Evolutionary conservation across 805 yeast species (phyloP).

Genomic region (Phaffomyces thermotolerans): DNA sequence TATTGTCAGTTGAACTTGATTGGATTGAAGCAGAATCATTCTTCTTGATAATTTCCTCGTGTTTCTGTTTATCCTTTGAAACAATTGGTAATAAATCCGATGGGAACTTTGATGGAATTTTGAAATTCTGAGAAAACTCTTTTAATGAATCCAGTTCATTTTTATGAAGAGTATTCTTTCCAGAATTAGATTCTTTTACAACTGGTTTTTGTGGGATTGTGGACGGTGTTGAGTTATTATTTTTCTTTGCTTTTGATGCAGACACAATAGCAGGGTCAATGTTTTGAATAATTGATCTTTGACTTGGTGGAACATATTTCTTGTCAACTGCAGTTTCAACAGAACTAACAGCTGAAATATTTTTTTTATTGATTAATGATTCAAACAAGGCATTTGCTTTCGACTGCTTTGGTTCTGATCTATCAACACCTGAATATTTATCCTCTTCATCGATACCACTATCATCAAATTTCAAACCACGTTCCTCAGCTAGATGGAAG

Average conservation of each 20-base stretch:
- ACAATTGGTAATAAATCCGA: constrained; percentile 59
- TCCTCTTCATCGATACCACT: constrained; percentile 93
- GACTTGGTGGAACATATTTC: constrained; percentile 50
- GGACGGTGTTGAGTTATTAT: constrained; percentile 8
- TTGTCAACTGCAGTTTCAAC: constrained; percentile 14
- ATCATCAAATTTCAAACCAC: constrained; percentile 73
- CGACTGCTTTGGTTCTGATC: constrained; percentile 4
- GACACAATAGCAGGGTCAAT: constrained; percentile 64
- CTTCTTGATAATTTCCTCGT: constrained; percentile 45
- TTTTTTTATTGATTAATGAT: constrained; percentile 29
- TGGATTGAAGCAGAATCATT: constrained; percentile 10
- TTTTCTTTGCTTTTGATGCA: constrained; percentile 28
- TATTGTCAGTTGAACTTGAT: not conserved
- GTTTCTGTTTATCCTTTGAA: constrained; percentile 59
- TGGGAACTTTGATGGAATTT: constrained; percentile 49
- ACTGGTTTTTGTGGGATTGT: constrained; percentile 25
- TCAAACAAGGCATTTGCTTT: constrained; percentile 23
- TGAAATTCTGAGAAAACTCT: constrained; percentile 76
- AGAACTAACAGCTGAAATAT: constrained; percentile 35
- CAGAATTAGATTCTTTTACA: constrained; percentile 1
- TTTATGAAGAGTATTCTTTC: constrained; percentile 28
- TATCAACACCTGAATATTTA: constrained; percentile 80
- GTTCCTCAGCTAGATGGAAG: constrained; percentile 83
- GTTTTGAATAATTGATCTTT: constrained; percentile 36
- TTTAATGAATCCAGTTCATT: constrained; percentile 63